A percentile compares a stretch with the other conserved stretches of the same genome.
Evolutionary conservation across 1,139 yeast species (phyloP).

Genomic region (Yamadazyma dushanensis): DNA sequence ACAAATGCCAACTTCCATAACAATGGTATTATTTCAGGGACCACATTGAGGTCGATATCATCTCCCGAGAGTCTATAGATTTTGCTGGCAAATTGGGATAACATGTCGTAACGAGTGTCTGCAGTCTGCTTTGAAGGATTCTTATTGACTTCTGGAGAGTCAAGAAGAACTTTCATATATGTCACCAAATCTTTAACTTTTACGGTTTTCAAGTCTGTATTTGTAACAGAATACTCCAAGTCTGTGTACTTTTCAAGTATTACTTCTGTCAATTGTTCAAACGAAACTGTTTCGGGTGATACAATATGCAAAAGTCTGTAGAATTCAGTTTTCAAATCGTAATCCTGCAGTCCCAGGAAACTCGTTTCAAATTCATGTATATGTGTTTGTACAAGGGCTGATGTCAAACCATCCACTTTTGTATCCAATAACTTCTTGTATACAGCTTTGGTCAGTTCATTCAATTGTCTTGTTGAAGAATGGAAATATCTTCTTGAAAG

Average conservation of each 20-base stretch:
- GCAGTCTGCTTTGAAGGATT: slow-evolving; percentile 10
- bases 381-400: slow-evolving; percentile 10
- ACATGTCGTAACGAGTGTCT: slow-evolving; percentile 19
- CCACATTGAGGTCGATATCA: slow-evolving; percentile 23
- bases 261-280: slow-evolving; percentile 23
- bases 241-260: slow-evolving; percentile 32
- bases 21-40: slow-evolving; percentile 34
- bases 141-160: slow-evolving; percentile 28
- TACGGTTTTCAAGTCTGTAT: slow-evolving; percentile 10
- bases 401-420: slow-evolving; percentile 1
- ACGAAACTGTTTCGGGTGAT: slow-evolving; percentile 30
- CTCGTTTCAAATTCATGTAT: slow-evolving; percentile 18
- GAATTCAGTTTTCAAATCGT: slow-evolving; percentile 37
- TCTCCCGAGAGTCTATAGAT: slow-evolving; percentile 29
- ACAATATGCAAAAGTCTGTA: slow-evolving; percentile 38
- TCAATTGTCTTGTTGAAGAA: slow-evolving; percentile 1
- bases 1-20: slow-evolving; percentile 34
- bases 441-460: background rate
- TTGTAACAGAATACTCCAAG: slow-evolving; percentile 6
- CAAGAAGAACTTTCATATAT: slow-evolving; percentile 34
- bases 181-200: slow-evolving; percentile 29
- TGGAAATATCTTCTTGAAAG: slow-evolving; percentile 13
- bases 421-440: slow-evolving; percentile 5
- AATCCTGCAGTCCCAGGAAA: slow-evolving; percentile 25
- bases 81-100: slow-evolving; percentile 29